phyloP scores from a whole-genome alignment of 768 basidiomycete genomes.

The Lentinula raphanica region DNA sequence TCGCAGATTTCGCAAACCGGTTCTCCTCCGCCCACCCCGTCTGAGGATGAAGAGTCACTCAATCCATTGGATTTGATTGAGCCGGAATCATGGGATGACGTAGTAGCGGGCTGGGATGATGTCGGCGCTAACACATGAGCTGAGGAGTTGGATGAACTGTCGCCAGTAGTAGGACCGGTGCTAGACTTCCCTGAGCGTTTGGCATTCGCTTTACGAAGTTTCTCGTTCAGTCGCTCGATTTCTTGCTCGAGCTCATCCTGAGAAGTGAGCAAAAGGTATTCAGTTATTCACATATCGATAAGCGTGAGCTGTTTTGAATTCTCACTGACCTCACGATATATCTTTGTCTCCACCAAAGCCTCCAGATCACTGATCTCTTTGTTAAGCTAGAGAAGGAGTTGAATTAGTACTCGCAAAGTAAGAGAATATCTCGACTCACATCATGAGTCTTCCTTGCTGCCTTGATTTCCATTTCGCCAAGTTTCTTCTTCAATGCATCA shows the following conservation, averaged over 20 bases:
- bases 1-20: slow-evolving; percentile 84
- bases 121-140: not conserved
- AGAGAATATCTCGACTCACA: slow-evolving; percentile 33
- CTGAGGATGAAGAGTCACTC: slow-evolving; percentile 14
- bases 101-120: slow-evolving; percentile 14
- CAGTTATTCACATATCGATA: too few relatives aligned
- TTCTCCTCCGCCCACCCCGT: slow-evolving; percentile 20
- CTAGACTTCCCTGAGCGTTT: slow-evolving; percentile 48
- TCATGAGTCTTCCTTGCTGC: slow-evolving; percentile 63
- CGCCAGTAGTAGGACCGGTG: not conserved
- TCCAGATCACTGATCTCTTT: slow-evolving; percentile 93
- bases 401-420: not conserved
- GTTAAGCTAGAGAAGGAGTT: slow-evolving; percentile 53
- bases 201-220: slow-evolving; percentile 52
- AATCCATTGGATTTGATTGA: slow-evolving; percentile 10
- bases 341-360: slow-evolving; percentile 92
- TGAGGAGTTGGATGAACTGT: slow-evolving; percentile 7
- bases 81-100: slow-evolving; percentile 15
- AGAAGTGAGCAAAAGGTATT: slow-evolving; percentile 2
- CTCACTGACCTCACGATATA: slow-evolving; percentile 73
- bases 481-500: slow-evolving; percentile 65
- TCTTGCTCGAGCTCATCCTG: slow-evolving; percentile 88
- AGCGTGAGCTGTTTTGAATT: too few relatives aligned
- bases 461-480: slow-evolving; percentile 71
- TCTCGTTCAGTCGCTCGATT: slow-evolving; percentile 70